Conservation (phyloP, 2,329 filamentous ascomycete genomes). For the Cryoendolithus antarcticus region DNA sequence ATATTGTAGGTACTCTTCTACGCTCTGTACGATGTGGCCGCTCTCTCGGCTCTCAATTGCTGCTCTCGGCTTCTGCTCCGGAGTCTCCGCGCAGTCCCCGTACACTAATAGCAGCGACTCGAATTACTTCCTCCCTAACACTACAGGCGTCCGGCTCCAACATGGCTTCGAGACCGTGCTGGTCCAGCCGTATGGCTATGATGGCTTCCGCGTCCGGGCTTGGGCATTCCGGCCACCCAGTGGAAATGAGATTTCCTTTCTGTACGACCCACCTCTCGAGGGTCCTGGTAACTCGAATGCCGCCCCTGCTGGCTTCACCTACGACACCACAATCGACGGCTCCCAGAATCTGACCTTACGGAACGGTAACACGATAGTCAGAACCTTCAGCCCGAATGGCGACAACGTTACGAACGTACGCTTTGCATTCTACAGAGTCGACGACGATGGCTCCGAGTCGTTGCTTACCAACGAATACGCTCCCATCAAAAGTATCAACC, state of each 20-base stretch:
- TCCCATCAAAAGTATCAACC: conserved; percentile 24
- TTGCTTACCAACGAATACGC: conserved; percentile 25
- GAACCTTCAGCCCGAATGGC: conserved; percentile 19
- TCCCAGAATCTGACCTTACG: conserved; percentile 19
- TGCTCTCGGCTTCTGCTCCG: no score
- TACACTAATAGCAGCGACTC: no score
- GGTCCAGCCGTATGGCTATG: conserved; percentile 28
- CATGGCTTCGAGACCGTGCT: conserved; percentile 29
- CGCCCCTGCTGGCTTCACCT: conserved; percentile 16
- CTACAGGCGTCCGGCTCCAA: conserved; percentile 22
- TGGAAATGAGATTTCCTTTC: conserved; percentile 26
- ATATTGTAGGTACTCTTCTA: no score
- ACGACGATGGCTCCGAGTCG: conserved; percentile 23
- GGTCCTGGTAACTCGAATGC: conserved; percentile 23
- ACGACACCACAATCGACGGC: conserved; percentile 23
- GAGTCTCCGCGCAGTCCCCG: no score
- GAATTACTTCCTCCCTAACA: conserved; percentile 7
- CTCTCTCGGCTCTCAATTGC: no score
- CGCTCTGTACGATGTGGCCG: no score
- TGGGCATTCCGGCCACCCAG: conserved; percentile 27
- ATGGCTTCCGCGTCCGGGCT: conserved; percentile 28
- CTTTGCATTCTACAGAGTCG: conserved; percentile 25
- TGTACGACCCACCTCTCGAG: conserved; percentile 29
- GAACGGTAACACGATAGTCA: conserved; percentile 27
- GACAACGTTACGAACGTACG: conserved; percentile 23